phyloP scores from a whole-genome alignment of 805 yeast genomes.

The Yueomyces sinensis region DNA sequence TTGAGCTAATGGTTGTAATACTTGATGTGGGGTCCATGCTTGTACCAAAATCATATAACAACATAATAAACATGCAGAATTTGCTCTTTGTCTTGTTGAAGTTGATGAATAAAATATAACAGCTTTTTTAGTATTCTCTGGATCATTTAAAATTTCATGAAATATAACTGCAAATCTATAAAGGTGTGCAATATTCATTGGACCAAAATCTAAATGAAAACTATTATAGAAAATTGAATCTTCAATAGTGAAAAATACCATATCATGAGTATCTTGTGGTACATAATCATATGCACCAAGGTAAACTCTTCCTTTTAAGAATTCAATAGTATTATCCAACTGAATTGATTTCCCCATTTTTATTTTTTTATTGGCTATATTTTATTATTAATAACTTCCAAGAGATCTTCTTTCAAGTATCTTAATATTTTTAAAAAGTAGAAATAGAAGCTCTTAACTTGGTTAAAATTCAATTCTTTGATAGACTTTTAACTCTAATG shows the following conservation, averaged over 20 bases:
- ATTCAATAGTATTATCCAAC: conserved; percentile 25
- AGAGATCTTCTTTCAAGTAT: too few relatives aligned
- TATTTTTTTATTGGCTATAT: too few relatives aligned
- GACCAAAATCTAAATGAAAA: conserved; percentile 96
- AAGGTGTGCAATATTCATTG: conserved; percentile 82
- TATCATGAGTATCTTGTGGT: conserved; percentile 63
- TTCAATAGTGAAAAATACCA: conserved; percentile 84
- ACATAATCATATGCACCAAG: conserved; percentile 76
- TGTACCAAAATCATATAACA: conserved; percentile 93
- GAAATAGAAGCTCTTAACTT: too few relatives aligned
- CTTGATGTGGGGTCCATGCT: conserved; percentile 98
- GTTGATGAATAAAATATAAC: conserved; percentile 83
- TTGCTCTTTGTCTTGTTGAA: conserved; percentile 70
- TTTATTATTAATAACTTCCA: too few relatives aligned
- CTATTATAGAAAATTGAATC: conserved; percentile 85
- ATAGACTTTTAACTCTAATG: too few relatives aligned
- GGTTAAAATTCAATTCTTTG: too few relatives aligned
- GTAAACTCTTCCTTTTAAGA: conserved; percentile 51
- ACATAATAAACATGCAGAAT: conserved; percentile 87
- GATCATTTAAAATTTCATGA: conserved; percentile 83
- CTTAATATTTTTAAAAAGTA: too few relatives aligned
- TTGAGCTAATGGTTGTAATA: conserved; percentile 85
- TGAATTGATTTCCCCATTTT: conserved; percentile 21
- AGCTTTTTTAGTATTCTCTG: conserved; percentile 71
- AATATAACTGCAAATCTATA: conserved; percentile 91